Evolutionary conservation across 169 alveolate genomes (phyloP).

Genomic region (Babesia bigemina): DNA sequence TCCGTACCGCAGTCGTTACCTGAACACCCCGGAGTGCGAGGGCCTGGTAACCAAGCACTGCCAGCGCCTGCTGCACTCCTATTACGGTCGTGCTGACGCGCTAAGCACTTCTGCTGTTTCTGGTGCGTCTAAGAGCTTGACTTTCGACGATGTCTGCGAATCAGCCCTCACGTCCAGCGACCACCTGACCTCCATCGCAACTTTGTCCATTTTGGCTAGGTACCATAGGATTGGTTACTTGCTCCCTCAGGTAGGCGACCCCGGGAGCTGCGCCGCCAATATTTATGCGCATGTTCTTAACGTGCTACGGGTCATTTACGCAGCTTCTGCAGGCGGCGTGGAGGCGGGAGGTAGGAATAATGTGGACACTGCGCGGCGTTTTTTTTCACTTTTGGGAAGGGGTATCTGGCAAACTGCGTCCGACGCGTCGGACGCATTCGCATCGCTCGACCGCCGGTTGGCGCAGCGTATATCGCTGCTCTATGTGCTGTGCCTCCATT

Average conservation of each 20-base stretch:
- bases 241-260: slow-evolving; percentile 13
- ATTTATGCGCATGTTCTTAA: slow-evolving; percentile 13
- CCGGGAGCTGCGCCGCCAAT: slow-evolving; percentile 2
- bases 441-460: slow-evolving; percentile 30
- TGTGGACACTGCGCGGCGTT: slow-evolving; percentile 30
- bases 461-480: slow-evolving; percentile 40
- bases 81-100: slow-evolving; percentile 39
- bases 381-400: slow-evolving; percentile 12
- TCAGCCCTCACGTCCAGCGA: slow-evolving; percentile 49
- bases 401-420: slow-evolving; percentile 16
- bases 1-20: slow-evolving; percentile 55
- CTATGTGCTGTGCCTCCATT: slow-evolving; percentile 23
- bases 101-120: slow-evolving; percentile 8
- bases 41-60: slow-evolving; percentile 45
- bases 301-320: slow-evolving; percentile 21
- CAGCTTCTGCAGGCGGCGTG: slow-evolving; percentile 28
- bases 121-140: slow-evolving; percentile 11
- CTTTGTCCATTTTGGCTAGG: slow-evolving; percentile 38
- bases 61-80: slow-evolving; percentile 34
- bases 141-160: slow-evolving; percentile 31
- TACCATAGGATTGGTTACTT: slow-evolving; percentile 34
- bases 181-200: slow-evolving; percentile 54
- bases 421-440: slow-evolving; percentile 7
- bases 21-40: slow-evolving; percentile 61
- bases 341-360: background rate